Evolutionary conservation across 148 eudicot genomes (phyloP).

Genomic region (Nepenthes mirabilis): DNA sequence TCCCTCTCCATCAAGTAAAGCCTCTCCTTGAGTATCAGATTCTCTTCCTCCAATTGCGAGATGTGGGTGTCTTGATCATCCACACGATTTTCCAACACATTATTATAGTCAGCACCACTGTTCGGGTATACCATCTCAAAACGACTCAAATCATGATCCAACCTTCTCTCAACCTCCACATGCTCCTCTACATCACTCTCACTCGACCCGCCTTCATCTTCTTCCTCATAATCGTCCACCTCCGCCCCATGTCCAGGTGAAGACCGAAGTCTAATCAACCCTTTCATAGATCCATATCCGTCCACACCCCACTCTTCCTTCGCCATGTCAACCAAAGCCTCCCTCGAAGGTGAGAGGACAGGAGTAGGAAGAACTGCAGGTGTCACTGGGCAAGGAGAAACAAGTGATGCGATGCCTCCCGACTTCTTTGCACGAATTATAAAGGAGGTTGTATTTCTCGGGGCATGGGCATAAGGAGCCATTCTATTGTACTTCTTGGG

Average conservation of each 20-base stretch:
- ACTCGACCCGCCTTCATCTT: conserved; percentile 66
- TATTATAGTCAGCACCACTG: conserved; percentile 35
- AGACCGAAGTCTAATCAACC: conserved; percentile 74
- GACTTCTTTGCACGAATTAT: conserved; percentile 82
- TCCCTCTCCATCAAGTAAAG: conserved; percentile 90
- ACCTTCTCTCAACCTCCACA: conserved; percentile 90
- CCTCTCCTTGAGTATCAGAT: conserved; percentile 74
- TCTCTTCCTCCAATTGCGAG: conserved; percentile 83
- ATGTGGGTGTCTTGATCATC: conserved; percentile 94
- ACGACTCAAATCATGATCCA: conserved; percentile 90
- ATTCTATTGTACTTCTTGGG: conserved; percentile 62
- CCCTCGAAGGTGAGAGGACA: conserved; percentile 73
- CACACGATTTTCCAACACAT: conserved; percentile 73
- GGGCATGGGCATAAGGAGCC: conserved; percentile 75
- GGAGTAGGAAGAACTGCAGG: conserved; percentile 92
- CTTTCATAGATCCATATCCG: conserved; percentile 97
- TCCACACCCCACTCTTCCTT: conserved; percentile 99
- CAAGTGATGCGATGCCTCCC: conserved; percentile 75
- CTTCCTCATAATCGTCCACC: conserved; percentile 62
- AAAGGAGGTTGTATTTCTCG: conserved; percentile 76
- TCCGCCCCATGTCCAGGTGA: conserved; percentile 46
- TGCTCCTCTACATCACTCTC: conserved; percentile 98
- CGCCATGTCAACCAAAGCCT: conserved; percentile 87
- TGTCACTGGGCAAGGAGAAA: conserved; percentile 76
- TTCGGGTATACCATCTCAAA: conserved; percentile 84